Evolutionary conservation across 164 flowering plant species (phyloP).

Genomic region (Malania oleifera): DNA sequence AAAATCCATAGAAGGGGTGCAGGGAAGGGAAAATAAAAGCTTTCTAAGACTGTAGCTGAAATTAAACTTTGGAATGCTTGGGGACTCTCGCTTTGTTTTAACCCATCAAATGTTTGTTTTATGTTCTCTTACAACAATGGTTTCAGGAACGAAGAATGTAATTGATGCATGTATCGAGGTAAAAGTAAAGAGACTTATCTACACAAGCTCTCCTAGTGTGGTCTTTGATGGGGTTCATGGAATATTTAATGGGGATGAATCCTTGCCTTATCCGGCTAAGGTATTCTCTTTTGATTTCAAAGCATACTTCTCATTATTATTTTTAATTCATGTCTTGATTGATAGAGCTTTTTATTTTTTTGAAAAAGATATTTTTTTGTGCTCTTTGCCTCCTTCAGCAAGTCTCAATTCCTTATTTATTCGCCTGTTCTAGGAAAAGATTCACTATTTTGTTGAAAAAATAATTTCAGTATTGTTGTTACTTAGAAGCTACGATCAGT

Average conservation of each 20-base stretch:
- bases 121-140: conserved; percentile 2
- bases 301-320: too few species aligned
- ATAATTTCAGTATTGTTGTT: too few species aligned
- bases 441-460: too few species aligned
- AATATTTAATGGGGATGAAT: conserved; percentile 71
- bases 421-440: too few species aligned
- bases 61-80: not conserved
- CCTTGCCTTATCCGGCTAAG: conserved; percentile 79
- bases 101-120: conserved; percentile 7
- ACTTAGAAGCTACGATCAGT: too few species aligned
- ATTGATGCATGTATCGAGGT: conserved; percentile 82
- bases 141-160: conserved; percentile 74
- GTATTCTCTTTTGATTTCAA: conserved; percentile 31
- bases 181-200: conserved; percentile 77
- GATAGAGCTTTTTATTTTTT: not conserved
- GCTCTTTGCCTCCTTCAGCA: too few species aligned
- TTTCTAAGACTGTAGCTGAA: too few species aligned
- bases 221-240: conserved; percentile 93
- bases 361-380: too few species aligned
- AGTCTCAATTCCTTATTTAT: too few species aligned
- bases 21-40: too few species aligned
- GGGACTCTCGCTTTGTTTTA: not conserved
- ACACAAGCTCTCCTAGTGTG: conserved; percentile 96
- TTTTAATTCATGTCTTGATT: not conserved
- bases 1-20: too few species aligned